phyloP scores from a whole-genome alignment of 2,329 filamentous ascomycete genomes.

The Fusarium goolgardi region DNA sequence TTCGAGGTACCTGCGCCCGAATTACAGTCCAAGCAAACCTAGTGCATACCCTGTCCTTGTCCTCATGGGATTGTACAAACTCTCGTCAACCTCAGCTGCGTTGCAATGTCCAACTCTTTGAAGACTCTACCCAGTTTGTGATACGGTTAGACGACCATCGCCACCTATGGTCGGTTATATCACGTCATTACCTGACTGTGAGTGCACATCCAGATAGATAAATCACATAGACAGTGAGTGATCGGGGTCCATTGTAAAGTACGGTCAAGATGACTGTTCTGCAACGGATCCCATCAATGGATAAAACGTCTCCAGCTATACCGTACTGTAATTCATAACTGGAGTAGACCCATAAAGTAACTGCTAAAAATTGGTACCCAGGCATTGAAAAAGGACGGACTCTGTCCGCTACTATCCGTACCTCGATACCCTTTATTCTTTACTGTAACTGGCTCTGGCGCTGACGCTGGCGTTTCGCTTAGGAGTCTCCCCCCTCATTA shows the following conservation, averaged over 20 bases:
- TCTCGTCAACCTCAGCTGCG: constrained; percentile 25
- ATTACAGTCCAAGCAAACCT: constrained; percentile 15
- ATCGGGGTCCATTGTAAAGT: background rate
- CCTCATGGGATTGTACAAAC: constrained; percentile 31
- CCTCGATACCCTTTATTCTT: constrained; percentile 9
- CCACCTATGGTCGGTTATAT: constrained; percentile 26
- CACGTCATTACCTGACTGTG: constrained; percentile 22
- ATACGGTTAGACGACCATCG: background rate
- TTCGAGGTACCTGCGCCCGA: constrained; percentile 19
- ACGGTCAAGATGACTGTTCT: constrained; percentile 13
- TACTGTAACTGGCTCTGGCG: constrained; percentile 10
- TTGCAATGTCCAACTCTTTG: background rate
- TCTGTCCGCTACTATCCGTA: constrained; percentile 22
- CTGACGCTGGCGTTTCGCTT: constrained; percentile 25
- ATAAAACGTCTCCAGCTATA: constrained; percentile 11
- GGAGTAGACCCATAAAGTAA: constrained; percentile 19
- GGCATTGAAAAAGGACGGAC: constrained; percentile 18
- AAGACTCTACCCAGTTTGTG: constrained; percentile 3
- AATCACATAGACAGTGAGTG: background rate
- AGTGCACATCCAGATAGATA: constrained; percentile 1
- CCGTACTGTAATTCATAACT: constrained; percentile 2
- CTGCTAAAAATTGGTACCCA: background rate
- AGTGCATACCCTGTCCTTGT: constrained; percentile 10
- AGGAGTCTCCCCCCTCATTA: constrained; percentile 5
- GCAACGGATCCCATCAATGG: constrained; percentile 11